Conservation (phyloP, 2,329 filamentous ascomycete species). For the Pseudocercospora cruenta region DNA sequence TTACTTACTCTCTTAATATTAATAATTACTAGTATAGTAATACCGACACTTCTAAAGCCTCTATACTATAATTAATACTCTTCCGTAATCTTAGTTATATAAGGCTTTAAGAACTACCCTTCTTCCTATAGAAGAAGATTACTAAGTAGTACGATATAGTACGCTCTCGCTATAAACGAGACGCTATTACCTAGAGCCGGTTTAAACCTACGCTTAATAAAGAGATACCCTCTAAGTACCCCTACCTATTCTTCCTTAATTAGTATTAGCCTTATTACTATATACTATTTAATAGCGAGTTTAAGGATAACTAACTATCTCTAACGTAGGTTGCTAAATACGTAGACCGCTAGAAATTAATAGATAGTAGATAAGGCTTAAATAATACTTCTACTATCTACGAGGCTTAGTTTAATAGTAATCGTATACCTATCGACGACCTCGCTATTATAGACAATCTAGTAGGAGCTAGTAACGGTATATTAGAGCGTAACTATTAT, state of each 20-base stretch:
- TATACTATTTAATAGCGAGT: not conserved
- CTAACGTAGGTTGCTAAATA: not conserved
- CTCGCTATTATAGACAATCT: not conserved
- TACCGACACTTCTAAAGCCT: not conserved
- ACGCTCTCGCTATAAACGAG: not conserved
- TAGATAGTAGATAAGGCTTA: not conserved
- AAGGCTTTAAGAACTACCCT: not conserved
- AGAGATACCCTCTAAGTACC: not conserved
- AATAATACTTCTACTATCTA: not conserved
- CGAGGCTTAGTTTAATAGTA: not conserved
- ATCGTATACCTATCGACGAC: not conserved
- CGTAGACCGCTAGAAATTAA: not conserved
- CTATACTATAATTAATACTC: not conserved
- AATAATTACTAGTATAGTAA: not conserved
- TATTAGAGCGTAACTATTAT: too few relatives aligned
- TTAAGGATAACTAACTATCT: not conserved
- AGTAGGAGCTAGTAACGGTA: not conserved
- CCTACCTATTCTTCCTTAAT: not conserved
- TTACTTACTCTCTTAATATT: not conserved
- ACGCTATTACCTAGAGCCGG: not conserved
- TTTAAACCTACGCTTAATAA: not conserved
- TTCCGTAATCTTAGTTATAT: not conserved
- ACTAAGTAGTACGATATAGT: not conserved
- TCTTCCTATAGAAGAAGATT: not conserved
- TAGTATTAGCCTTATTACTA: not conserved